These are phyloP conservation scores for Allomyces macrogynus DNA, from an alignment of 192 early-diverging fungal genomes.

Conservation along the genomic window DNA sequence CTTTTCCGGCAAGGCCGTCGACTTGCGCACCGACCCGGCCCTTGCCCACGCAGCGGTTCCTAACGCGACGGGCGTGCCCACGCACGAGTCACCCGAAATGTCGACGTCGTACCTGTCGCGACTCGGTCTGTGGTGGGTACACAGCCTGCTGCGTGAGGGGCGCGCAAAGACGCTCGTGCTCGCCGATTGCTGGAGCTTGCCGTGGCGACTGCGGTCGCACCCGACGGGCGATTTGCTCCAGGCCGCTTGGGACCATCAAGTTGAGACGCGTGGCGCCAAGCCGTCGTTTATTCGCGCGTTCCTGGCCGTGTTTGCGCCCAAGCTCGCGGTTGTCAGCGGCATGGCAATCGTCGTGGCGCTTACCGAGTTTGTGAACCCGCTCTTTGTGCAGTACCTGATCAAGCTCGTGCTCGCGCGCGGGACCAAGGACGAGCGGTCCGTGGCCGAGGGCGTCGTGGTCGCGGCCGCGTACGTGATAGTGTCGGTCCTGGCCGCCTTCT, in stretches of 20 bases:
- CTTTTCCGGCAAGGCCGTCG: neutral
- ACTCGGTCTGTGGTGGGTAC: neutral
- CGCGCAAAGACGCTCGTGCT: neutral
- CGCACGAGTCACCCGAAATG: neutral
- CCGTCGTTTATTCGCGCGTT: neutral
- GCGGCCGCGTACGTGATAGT: neutral
- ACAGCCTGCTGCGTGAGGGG: neutral
- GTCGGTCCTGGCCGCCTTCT: neutral
- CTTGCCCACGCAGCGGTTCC: too few relatives aligned
- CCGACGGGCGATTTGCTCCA: neutral
- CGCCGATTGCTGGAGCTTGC: neutral
- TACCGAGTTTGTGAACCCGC: neutral
- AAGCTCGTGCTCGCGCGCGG: neutral
- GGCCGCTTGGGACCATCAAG: neutral
- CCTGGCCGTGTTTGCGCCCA: neutral
- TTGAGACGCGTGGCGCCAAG: neutral
- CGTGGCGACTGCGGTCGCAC: neutral
- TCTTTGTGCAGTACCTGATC: neutral
- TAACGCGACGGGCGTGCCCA: neutral
- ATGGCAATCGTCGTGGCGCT: neutral
- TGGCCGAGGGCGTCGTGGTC: neutral
- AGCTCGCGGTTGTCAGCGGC: neutral
- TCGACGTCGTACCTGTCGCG: neutral
- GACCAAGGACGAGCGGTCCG: neutral
- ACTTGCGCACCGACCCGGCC: neutral